Evolutionary conservation across 345 rosid species (phyloP).

Genomic region (Durio zibethinus): DNA sequence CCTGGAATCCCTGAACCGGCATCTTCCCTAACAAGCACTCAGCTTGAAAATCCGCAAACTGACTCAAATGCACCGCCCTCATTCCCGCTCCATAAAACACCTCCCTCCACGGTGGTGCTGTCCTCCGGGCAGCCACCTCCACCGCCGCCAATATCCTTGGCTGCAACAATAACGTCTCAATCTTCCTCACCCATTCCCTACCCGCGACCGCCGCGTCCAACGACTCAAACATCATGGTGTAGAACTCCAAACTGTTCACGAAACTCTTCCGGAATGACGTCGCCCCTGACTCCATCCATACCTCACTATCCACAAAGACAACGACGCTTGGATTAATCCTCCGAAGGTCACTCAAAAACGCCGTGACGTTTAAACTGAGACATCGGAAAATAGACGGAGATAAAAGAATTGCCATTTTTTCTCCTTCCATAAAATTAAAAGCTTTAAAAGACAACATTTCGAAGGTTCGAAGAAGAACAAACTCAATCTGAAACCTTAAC

Average conservation of each 20-base stretch:
- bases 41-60: slow-evolving; percentile 83
- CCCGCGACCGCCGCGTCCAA: slow-evolving; percentile 62
- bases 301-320: slow-evolving; percentile 68
- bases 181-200: slow-evolving; percentile 58
- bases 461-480: slow-evolving; percentile 59
- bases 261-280: slow-evolving; percentile 74
- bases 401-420: slow-evolving; percentile 51
- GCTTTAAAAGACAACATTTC: slow-evolving; percentile 75
- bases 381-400: slow-evolving; percentile 69
- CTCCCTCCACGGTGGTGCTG: slow-evolving; percentile 67
- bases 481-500: slow-evolving; percentile 70
- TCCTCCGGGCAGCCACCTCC: slow-evolving; percentile 48
- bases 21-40: slow-evolving; percentile 70
- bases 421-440: slow-evolving; percentile 65
- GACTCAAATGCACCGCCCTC: slow-evolving; percentile 72
- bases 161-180: slow-evolving; percentile 53
- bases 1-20: slow-evolving; percentile 82
- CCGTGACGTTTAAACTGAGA: slow-evolving; percentile 30
- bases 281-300: slow-evolving; percentile 48
- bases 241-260: slow-evolving; percentile 63
- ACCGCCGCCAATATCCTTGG: slow-evolving; percentile 64
- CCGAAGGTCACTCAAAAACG: slow-evolving; percentile 56
- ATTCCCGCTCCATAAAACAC: slow-evolving; percentile 65
- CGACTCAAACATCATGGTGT: slow-evolving; percentile 74
- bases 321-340: slow-evolving; percentile 58